A percentile compares a stretch with the other conserved stretches of the same genome.
These are phyloP conservation scores for Fonsecaea monophora DNA, from an alignment of 2,329 filamentous ascomycete species.

Conservation along the genomic window DNA sequence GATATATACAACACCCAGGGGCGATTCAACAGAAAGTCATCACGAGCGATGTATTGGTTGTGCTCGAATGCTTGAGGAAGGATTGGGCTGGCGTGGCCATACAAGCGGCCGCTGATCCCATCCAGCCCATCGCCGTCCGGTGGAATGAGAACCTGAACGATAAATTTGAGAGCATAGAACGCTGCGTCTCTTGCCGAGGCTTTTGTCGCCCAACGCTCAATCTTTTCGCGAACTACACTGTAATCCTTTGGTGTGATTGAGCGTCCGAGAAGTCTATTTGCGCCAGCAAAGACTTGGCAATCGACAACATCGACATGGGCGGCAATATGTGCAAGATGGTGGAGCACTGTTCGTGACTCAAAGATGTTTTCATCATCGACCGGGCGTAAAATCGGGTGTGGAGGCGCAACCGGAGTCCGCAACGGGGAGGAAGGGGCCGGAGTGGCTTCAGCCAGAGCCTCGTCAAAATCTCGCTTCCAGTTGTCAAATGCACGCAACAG, in stretches of 20 bases:
- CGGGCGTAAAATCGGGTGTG: conserved; percentile 44
- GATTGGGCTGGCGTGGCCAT: conserved; percentile 41
- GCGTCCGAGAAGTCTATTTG: conserved; percentile 81
- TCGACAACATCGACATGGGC: conserved; percentile 98
- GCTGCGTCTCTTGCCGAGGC: conserved; percentile 88
- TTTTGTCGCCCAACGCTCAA: conserved; percentile 85
- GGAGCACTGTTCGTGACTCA: conserved; percentile 85
- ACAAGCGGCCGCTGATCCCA: conserved; percentile 45
- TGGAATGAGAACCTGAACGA: conserved; percentile 80
- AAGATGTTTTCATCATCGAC: conserved; percentile 74
- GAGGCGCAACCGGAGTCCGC: conserved; percentile 56
- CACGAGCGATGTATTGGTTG: conserved; percentile 75
- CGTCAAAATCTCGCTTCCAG: conserved; percentile 92
- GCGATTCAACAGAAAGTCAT: conserved; percentile 87
- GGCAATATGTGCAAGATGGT: conserved; percentile 95
- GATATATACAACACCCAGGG: conserved; percentile 97
- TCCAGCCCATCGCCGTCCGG: conserved; percentile 46
- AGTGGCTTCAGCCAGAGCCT: conserved; percentile 69
- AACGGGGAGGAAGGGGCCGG: conserved; percentile 43
- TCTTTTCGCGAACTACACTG: conserved; percentile 76
- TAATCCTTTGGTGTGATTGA: conserved; percentile 84
- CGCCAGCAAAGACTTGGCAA: conserved; percentile 92
- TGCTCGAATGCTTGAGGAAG: conserved; percentile 43
- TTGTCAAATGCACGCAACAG: conserved; percentile 88
- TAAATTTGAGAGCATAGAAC: conserved; percentile 88